phyloP scores from a whole-genome alignment of 2,329 filamentous ascomycete species.

The Apiospora malaysiana region DNA sequence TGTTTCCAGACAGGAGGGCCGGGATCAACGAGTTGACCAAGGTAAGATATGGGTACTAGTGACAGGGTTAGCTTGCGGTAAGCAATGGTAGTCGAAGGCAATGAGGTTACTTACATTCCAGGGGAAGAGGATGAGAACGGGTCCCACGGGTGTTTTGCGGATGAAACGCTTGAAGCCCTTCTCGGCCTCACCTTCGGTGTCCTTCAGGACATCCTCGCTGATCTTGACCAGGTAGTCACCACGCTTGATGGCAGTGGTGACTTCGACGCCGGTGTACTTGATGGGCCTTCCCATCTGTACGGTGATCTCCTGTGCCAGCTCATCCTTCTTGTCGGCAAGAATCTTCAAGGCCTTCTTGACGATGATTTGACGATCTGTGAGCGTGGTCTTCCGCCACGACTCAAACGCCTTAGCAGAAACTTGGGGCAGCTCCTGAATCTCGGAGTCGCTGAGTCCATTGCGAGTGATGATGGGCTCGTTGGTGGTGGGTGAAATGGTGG shows the following conservation, averaged over 20 bases:
- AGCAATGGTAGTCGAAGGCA: background rate
- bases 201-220: constrained; percentile 76
- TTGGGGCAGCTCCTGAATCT: constrained; percentile 74
- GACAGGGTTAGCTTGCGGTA: constrained; percentile 25
- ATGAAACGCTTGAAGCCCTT: constrained; percentile 91
- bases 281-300: constrained; percentile 96
- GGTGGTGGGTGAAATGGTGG: constrained; percentile 88
- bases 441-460: constrained; percentile 72
- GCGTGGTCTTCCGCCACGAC: constrained; percentile 75
- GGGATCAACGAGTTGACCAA: constrained; percentile 92
- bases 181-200: constrained; percentile 83
- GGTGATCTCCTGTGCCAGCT: constrained; percentile 82
- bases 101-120: constrained; percentile 79
- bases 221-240: constrained; percentile 87
- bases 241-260: constrained; percentile 83
- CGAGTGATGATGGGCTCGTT: constrained; percentile 84
- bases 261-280: constrained; percentile 81
- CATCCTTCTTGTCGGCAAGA: constrained; percentile 75
- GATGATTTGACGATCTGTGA: constrained; percentile 79
- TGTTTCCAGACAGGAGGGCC: constrained; percentile 88
- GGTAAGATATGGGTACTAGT: constrained; percentile 90
- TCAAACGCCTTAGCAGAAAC: constrained; percentile 77
- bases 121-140: constrained; percentile 87
- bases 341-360: constrained; percentile 79
- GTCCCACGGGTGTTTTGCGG: constrained; percentile 85